A percentile compares a stretch with the other conserved stretches of the same genome.
phyloP scores from a whole-genome alignment of 1,284 basidiomycete species.

The Irpex sp. region DNA sequence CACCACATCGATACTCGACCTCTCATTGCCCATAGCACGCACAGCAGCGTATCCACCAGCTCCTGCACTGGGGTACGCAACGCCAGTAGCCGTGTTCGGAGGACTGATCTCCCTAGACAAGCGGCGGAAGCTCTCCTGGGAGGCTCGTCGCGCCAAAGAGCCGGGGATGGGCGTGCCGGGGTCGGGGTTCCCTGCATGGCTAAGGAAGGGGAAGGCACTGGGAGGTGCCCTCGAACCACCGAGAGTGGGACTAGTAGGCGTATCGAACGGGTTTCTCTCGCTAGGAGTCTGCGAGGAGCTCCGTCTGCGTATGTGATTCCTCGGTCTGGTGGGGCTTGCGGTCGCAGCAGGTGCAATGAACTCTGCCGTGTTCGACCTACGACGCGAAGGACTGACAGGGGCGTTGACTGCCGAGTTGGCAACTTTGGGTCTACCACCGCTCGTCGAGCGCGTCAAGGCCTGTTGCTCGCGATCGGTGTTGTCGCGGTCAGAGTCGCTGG shows the following conservation, averaged over 20 bases:
- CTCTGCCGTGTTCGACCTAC: conserved; percentile 9
- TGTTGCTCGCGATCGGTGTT: conserved; percentile 13
- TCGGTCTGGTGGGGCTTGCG: conserved; percentile 10
- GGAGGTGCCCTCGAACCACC: conserved; percentile 33
- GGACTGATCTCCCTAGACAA: conserved; percentile 4
- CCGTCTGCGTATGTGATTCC: conserved; percentile 21
- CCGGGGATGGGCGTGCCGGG: conserved; percentile 39
- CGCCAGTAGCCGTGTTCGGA: neutral
- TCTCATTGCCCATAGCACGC: conserved; percentile 2
- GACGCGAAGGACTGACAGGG: conserved; percentile 3
- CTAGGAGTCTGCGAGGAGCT: conserved; percentile 20
- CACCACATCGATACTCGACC: conserved; percentile 6
- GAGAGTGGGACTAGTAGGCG: conserved; percentile 17
- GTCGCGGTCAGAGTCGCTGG: conserved; percentile 24
- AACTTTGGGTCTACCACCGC: neutral
- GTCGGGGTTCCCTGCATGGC: conserved; percentile 60
- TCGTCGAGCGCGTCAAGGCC: conserved; percentile 1
- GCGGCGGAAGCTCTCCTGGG: conserved; percentile 32
- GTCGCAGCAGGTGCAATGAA: neutral
- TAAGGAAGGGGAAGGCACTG: conserved; percentile 55
- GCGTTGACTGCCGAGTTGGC: conserved; percentile 6
- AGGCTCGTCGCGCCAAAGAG: conserved; percentile 28
- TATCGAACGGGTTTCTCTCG: conserved; percentile 22
- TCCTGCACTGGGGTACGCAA: conserved; percentile 3
- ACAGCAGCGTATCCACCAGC: conserved; percentile 7